Evolutionary conservation across 2,329 filamentous ascomycete species (phyloP).

Genomic region (Pseudogymnoascus sp.): DNA sequence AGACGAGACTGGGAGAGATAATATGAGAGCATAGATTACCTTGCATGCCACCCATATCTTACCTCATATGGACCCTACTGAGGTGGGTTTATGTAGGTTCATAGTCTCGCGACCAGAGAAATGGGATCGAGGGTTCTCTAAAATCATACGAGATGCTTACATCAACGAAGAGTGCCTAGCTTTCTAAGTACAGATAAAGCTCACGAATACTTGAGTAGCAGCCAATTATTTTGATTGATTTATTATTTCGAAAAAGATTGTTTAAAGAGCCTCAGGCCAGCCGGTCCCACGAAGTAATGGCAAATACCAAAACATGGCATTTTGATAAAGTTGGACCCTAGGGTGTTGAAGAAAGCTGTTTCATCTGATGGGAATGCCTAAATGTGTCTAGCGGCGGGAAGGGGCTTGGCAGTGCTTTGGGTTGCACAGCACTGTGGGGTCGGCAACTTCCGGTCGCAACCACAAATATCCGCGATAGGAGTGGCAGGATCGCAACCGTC

Average conservation of each 20-base stretch:
- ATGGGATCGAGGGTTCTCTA: neutral
- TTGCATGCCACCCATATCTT: neutral
- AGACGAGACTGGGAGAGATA: neutral
- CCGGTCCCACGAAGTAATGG: neutral
- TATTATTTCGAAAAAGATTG: neutral
- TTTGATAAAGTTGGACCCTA: constrained; percentile 5
- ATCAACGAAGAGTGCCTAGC: neutral
- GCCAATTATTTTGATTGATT: neutral
- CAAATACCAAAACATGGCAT: neutral
- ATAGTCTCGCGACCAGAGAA: neutral
- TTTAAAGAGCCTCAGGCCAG: neutral
- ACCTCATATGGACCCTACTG: neutral
- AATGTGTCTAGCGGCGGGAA: constrained; percentile 10
- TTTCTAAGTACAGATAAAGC: neutral
- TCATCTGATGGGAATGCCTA: constrained; percentile 5
- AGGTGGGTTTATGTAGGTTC: neutral
- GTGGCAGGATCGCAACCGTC: constrained; percentile 4
- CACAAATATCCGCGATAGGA: constrained; percentile 11
- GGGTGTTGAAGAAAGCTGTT: neutral
- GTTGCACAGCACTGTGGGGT: neutral
- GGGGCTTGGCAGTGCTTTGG: neutral
- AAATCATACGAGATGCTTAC: constrained; percentile 7
- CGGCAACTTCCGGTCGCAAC: constrained; percentile 8
- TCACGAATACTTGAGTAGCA: neutral
- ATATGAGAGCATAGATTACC: neutral